Base-by-base conservation (phyloP, 352 stramenopile species). In the Globisporangium barbulae region DNA sequence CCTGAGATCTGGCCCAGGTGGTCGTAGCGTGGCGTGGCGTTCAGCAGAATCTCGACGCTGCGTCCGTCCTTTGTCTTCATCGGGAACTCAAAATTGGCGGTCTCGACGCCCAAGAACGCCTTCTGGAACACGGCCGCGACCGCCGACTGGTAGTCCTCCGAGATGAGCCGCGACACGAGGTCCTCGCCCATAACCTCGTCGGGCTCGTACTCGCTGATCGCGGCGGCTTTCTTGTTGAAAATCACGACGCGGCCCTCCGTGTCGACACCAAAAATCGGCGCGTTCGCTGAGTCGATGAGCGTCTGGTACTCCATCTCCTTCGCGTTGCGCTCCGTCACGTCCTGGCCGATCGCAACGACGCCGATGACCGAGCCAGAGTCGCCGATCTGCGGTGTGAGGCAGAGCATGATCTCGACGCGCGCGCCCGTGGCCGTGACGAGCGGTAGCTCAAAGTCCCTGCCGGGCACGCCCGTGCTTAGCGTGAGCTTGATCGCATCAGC, bases 221-320 rank as follows among this genome's bases (percentile, higher is more conserved):
- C 86, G 28, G 81, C 76, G 0, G 88, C 91, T 70, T 96, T 97
- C 45, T 97, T 88, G 70, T 98, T 98, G 73, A 96, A 98, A 15
- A 93, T 84, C 13, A 88, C 83, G 19, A 93, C 74, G 17, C 67
- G 64, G 5, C 76, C 74, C 5, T 87, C 63, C 10, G 72, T 77
- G 45, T 91, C 79, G 17, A 93, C 80, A 5, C 79, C 83, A 53
- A 94, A 91, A 59, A 90, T 91, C 31, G 84, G 85, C 5, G 85
- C 85, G 44, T 94, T 93, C 2, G 83, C 85, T 4, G 79, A 79
- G 54, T 94, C 81, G 59, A 94, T 78, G 2, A 94, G 72, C 37
- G 82, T 85, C 49, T 76, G 78, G 45, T 88, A 88, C 64, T 93
- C 80, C 60, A 83, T 81, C 52, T 90, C 82, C 55, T 77, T 86